Evolutionary conservation across 306 rosid species (phyloP), one percentile per base, ranked within the genome.

Genomic region (Quercus ilex): DNA sequence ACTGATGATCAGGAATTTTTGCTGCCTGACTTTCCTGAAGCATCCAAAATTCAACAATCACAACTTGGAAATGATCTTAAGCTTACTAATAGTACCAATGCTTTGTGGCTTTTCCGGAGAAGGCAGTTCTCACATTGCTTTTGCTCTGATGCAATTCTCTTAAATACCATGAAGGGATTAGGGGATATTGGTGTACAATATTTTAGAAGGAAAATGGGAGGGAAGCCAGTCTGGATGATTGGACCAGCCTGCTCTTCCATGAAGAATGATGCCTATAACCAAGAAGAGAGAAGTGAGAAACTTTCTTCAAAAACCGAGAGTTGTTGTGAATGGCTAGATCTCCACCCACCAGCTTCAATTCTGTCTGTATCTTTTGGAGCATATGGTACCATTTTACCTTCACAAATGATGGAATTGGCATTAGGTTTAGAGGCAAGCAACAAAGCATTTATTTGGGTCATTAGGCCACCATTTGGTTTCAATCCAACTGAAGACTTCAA

Each of bases 401-500:
- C 78, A 43, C 85, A 59, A 59, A 59, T 12, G 28, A 59, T 59
- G 33, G 15, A 59, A 23, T 59, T 59, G 67, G 33, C 67, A 60
- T 60, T 23, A 3, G 7, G 33, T 59, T 59, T 10, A 59, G 33
- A 10, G 67, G 33, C 67, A 59, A 25, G 33, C 67, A 60, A 60
- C 67, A 25, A 60, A 3, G 7, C 67, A 25, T 60, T 60, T 60
- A 60, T 25, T 21, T 60, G 67, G 33, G 67, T 70, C n/a, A 11
- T 76, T 53, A 18, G 77, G 77, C 74, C 74, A 2, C 84, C 74
- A 2, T 15, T 51, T 25, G 74, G 55, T 17, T 76, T 69, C 11
- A 46, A 62, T 43, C 51, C 28, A 53, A 26, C 2, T 14, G 63
- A n/a, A 51, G 80, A 73, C 30, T 73, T 73, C 77, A 53, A 20